Percentiles rank a stretch among this genome's conserved stretches.
Evolutionary conservation across 179 eudicot genomes (phyloP).

Genomic region (Beta lomatogona): DNA sequence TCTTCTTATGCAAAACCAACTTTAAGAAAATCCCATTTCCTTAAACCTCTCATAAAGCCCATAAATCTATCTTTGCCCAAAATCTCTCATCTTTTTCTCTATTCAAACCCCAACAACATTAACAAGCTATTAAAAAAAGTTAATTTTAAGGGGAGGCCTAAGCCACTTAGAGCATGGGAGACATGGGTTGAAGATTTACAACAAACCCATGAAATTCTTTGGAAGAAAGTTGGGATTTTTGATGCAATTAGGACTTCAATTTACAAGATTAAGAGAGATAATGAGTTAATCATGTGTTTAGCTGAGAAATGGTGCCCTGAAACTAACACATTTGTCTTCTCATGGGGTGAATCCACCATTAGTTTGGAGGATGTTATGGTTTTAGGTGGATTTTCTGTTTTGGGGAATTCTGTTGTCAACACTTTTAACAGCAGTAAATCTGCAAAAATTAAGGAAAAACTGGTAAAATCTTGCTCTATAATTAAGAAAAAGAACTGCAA

Average conservation of each 20-base stretch:
- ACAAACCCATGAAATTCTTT: no score
- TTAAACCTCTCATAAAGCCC: constrained; percentile 17
- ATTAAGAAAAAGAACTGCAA: not conserved
- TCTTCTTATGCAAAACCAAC: not conserved
- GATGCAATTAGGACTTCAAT: no score
- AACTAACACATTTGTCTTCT: no score
- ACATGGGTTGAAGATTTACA: constrained; percentile 31
- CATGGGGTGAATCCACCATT: no score
- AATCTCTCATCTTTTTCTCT: not conserved
- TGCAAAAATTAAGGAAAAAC: not conserved
- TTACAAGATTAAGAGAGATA: no score
- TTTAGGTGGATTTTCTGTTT: no score
- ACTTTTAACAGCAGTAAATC: not conserved
- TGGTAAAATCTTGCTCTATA: not conserved
- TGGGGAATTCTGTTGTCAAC: constrained; percentile 17
- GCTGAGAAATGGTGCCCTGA: no score
- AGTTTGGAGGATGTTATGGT: no score
- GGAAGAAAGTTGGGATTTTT: no score
- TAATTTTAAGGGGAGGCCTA: constrained; percentile 18
- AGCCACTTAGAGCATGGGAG: constrained; percentile 19
- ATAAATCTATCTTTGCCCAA: not conserved
- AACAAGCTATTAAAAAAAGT: not conserved
- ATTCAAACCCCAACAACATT: not conserved
- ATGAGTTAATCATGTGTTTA: no score
- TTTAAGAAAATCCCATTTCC: constrained; percentile 4